Conservation (phyloP, 495 filamentous ascomycete species). For the Penicillium lividum region DNA sequence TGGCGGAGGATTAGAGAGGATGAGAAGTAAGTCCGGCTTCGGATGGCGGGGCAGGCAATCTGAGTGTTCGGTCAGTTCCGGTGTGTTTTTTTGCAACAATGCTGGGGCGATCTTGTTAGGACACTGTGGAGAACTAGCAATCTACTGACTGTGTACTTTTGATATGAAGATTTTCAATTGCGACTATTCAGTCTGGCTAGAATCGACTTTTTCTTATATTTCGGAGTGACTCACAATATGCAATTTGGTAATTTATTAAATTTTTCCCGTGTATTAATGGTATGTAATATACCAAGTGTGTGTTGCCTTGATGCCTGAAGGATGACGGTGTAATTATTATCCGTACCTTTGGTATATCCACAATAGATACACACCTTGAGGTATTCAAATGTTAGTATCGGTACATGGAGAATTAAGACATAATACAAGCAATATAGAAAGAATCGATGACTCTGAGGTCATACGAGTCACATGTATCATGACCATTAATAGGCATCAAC, state of each 20-base stretch:
- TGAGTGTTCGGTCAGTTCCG: slow-evolving; percentile 23
- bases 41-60: slow-evolving; percentile 26
- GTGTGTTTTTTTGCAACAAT: slow-evolving; percentile 9
- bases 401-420: too few relatives aligned
- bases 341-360: neutral
- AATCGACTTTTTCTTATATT: slow-evolving; percentile 11
- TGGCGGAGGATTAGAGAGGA: slow-evolving; percentile 22
- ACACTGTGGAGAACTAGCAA: neutral
- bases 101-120: neutral
- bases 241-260: neutral
- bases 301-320: neutral
- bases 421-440: too few relatives aligned
- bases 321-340: neutral
- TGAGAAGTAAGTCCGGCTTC: slow-evolving; percentile 28
- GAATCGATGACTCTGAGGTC: too few relatives aligned
- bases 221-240: slow-evolving; percentile 14
- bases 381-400: too few relatives aligned
- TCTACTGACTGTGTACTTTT: neutral
- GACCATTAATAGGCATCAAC: neutral
- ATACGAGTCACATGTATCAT: too few relatives aligned
- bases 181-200: neutral
- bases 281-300: slow-evolving; percentile 1
- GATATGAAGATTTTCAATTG: neutral
- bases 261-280: neutral
- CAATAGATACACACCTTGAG: too few relatives aligned